Percentiles rank a stretch among this genome's conserved stretches.
These are phyloP conservation scores for Erythrophleum ivorense DNA, from an alignment of 331 rosid species.

Conservation along the genomic window DNA sequence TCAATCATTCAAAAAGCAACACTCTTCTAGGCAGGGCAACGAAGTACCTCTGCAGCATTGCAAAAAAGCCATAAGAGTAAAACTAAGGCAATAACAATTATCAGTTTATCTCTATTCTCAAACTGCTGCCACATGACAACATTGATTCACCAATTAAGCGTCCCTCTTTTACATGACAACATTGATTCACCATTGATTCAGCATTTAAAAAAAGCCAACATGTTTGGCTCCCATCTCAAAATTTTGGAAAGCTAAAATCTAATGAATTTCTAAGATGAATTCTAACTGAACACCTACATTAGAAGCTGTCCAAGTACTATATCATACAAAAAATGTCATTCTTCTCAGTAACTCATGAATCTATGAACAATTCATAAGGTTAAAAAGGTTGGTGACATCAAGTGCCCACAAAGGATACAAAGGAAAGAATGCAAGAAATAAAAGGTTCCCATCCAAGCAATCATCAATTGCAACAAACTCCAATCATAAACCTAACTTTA, in stretches of 20 bases:
- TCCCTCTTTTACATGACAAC: too few species aligned
- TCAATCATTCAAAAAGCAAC: background rate
- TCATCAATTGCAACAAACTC: background rate
- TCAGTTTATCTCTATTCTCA: background rate
- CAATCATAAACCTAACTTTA: background rate
- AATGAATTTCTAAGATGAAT: background rate
- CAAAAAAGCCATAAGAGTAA: slow-evolving; percentile 7
- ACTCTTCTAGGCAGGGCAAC: background rate
- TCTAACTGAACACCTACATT: background rate
- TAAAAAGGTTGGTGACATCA: background rate
- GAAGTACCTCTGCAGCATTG: background rate
- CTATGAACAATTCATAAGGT: background rate
- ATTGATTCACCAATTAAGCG: background rate
- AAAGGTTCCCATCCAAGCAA: background rate
- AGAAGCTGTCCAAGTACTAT: background rate
- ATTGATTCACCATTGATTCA: too few species aligned
- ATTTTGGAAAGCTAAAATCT: slow-evolving; percentile 3
- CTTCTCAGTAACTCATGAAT: background rate
- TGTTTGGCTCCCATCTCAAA: background rate
- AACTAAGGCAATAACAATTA: background rate
- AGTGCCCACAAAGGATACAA: background rate
- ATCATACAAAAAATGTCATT: background rate
- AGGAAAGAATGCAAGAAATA: background rate
- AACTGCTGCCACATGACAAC: background rate
- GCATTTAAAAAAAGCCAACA: too few species aligned